Conservation (phyloP, 805 yeast species). For the Saccharomycopsis amapae region DNA sequence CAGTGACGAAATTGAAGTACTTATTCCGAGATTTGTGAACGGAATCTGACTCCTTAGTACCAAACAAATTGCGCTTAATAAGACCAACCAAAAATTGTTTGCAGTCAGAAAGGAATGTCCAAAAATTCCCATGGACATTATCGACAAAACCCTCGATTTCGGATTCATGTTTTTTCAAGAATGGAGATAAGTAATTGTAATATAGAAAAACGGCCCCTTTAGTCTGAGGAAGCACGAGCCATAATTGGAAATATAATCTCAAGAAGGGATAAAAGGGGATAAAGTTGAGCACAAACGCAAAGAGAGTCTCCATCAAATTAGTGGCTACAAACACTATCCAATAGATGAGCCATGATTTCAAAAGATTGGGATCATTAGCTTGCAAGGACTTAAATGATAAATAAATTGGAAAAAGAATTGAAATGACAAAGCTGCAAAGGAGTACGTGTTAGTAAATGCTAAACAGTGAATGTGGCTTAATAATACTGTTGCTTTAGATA, state of each 20-base stretch:
- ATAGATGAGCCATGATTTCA: constrained; percentile 45
- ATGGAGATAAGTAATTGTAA: constrained; percentile 33
- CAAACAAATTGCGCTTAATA: constrained; percentile 14
- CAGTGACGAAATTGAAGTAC: neutral
- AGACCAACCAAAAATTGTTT: constrained; percentile 12
- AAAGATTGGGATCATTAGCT: constrained; percentile 31
- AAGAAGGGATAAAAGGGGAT: constrained; percentile 51
- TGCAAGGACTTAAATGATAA: constrained; percentile 56
- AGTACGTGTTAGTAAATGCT: neutral
- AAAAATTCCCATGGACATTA: constrained; percentile 12
- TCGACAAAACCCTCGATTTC: constrained; percentile 27
- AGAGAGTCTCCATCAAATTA: constrained; percentile 30
- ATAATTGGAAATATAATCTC: constrained; percentile 42
- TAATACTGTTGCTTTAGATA: too few relatives aligned
- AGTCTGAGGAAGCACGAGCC: constrained; percentile 53
- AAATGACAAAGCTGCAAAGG: constrained; percentile 24
- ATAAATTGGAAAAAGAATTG: constrained; percentile 50
- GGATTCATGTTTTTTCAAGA: constrained; percentile 31
- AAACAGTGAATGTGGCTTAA: too few relatives aligned
- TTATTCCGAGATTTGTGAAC: neutral
- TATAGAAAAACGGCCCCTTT: constrained; percentile 40
- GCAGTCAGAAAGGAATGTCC: constrained; percentile 5
- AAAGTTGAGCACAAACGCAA: constrained; percentile 33
- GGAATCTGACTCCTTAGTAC: constrained; percentile 4
- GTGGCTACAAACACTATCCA: constrained; percentile 57